phyloP scores from a whole-genome alignment of 257 asterid species.

The Galeopsis tetrahit region DNA sequence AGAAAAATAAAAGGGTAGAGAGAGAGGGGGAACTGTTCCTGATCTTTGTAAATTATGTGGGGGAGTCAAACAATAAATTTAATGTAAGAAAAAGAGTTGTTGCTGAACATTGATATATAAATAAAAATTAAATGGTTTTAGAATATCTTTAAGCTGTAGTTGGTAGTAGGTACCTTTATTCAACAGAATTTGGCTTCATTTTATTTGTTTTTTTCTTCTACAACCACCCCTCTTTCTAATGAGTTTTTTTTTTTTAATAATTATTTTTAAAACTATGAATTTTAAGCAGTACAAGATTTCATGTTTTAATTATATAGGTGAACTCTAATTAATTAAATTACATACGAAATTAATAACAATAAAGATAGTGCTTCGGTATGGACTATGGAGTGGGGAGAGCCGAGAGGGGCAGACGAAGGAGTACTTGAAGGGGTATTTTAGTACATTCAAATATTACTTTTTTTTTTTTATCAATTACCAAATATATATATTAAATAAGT shows the following conservation, averaged over 20 bases:
- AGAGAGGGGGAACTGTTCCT: too few species aligned
- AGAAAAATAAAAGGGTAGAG: too few species aligned
- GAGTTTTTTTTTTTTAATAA: not conserved
- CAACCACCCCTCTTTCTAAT: slow-evolving; percentile 29
- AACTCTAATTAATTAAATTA: too few species aligned
- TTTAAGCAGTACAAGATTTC: not conserved
- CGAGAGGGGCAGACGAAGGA: too few species aligned
- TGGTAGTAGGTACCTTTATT: slow-evolving; percentile 43
- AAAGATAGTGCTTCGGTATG: too few species aligned
- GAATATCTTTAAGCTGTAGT: slow-evolving; percentile 28
- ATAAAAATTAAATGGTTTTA: not conserved
- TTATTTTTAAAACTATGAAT: not conserved
- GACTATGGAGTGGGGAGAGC: too few species aligned
- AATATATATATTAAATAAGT: too few species aligned
- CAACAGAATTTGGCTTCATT: slow-evolving; percentile 34
- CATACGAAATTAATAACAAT: too few species aligned
- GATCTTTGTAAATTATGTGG: not conserved
- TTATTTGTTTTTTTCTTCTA: slow-evolving; percentile 35
- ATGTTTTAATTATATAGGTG: too few species aligned
- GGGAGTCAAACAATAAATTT: not conserved
- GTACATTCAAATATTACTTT: too few species aligned
- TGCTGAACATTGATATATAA: not conserved
- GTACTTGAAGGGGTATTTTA: too few species aligned
- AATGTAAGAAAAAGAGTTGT: slow-evolving; percentile 5
- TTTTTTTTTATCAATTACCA: too few species aligned